These are phyloP conservation scores for Cutaneotrichosporon sp. DNA, from an alignment of 1,284 basidiomycete species.

Conservation along the genomic window DNA sequence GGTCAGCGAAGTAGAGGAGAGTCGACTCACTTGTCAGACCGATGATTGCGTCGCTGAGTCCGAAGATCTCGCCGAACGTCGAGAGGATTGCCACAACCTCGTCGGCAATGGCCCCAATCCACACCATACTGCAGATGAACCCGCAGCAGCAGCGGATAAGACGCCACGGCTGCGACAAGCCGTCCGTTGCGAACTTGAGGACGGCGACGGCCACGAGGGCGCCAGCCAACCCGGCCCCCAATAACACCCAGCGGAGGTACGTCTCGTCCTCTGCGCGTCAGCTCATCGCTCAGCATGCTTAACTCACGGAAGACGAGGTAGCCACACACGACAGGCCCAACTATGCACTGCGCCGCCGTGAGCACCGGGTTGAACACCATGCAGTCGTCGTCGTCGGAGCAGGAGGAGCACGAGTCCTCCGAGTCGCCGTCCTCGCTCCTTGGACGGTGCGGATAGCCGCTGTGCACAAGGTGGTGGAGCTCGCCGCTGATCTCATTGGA, in stretches of 20 bases:
- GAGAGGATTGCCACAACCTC: constrained; percentile 87
- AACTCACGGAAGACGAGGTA: constrained; percentile 70
- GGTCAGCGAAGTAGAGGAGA: constrained; percentile 1
- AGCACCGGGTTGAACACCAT: constrained; percentile 76
- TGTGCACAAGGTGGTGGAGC: constrained; percentile 46
- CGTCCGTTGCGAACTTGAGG: constrained; percentile 64
- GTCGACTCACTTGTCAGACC: constrained; percentile 68
- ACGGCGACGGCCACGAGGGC: constrained; percentile 62
- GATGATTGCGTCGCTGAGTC: constrained; percentile 95
- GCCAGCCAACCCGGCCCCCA: constrained; percentile 61
- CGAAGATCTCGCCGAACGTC: constrained; percentile 90
- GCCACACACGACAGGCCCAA: constrained; percentile 77
- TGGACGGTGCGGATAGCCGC: constrained; percentile 19
- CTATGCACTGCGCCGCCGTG: constrained; percentile 72
- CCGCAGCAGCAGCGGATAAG: constrained; percentile 83
- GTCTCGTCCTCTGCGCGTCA: constrained; percentile 59
- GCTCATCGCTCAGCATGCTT: constrained; percentile 4
- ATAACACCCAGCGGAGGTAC: constrained; percentile 61
- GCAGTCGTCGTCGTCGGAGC: constrained; percentile 16
- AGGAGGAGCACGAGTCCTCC: constrained; percentile 3
- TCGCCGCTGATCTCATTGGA: constrained; percentile 35
- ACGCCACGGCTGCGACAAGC: constrained; percentile 63
- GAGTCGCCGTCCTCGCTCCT: constrained; percentile 4
- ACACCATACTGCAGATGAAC: constrained; percentile 83
- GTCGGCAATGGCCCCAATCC: constrained; percentile 95